phyloP scores from a whole-genome alignment of 192 early-diverging fungal species.

The Obelidium mucronatum region DNA sequence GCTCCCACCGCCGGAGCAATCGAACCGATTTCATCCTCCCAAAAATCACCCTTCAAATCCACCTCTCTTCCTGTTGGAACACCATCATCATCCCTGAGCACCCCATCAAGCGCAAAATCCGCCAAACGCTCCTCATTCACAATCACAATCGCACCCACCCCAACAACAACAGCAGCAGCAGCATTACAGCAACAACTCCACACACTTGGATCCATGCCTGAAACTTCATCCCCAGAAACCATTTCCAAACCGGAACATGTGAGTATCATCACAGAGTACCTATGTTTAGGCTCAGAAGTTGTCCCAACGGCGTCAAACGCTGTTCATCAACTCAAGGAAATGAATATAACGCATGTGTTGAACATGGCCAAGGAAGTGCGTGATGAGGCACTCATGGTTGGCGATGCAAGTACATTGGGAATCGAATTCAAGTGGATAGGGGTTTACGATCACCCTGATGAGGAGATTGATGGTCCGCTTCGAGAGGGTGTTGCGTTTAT shows the following conservation, averaged over 20 bases:
- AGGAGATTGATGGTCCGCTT: constrained; percentile 70
- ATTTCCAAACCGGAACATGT: constrained; percentile 7
- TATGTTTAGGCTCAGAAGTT: constrained; percentile 71
- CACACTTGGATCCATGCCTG: not conserved
- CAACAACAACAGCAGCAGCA: constrained; percentile 27
- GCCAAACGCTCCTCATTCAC: constrained; percentile 7
- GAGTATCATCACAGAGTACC: constrained; percentile 57
- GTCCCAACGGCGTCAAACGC: constrained; percentile 60
- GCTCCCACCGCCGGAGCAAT: not conserved
- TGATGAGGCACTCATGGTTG: constrained; percentile 42
- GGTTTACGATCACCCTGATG: constrained; percentile 70
- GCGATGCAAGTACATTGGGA: constrained; percentile 51
- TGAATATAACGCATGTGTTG: constrained; percentile 70
- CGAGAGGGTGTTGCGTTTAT: constrained; percentile 71
- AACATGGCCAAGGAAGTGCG: constrained; percentile 80
- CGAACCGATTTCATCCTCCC: not conserved
- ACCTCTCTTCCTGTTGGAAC: not conserved
- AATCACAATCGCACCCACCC: constrained; percentile 38
- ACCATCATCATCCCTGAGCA: not conserved
- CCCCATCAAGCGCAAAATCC: not conserved
- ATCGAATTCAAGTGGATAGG: constrained; percentile 49
- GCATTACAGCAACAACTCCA: not conserved
- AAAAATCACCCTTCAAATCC: not conserved
- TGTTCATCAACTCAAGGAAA: constrained; percentile 51
- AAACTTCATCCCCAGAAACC: not conserved